Evolutionary conservation across 208 protist genomes (phyloP).

Genomic region (Acanthamoeba polyphaga): DNA sequence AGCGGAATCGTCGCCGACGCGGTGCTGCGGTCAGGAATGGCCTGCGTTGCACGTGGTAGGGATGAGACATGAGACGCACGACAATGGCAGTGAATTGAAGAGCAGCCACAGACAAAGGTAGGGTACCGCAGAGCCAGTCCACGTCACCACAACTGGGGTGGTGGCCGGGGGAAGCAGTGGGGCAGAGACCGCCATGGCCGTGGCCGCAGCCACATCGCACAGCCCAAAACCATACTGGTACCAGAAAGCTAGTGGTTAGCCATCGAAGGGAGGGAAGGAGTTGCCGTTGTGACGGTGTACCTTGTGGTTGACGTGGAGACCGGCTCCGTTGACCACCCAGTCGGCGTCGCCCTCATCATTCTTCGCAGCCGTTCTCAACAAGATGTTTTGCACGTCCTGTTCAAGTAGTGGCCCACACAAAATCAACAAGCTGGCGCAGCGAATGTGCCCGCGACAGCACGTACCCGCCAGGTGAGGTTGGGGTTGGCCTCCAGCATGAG

Average conservation of each 20-base stretch:
- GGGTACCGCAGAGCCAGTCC: background rate
- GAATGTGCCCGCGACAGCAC: background rate
- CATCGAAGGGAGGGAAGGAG: background rate
- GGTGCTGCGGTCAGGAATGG: background rate
- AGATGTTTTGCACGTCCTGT: slow-evolving; percentile 48
- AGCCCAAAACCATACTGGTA: slow-evolving; percentile 7
- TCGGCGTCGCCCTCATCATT: background rate
- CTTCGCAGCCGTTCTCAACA: background rate
- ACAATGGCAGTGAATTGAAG: no score
- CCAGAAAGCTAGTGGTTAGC: background rate
- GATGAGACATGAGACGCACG: no score
- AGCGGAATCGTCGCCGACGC: background rate
- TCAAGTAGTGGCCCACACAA: background rate
- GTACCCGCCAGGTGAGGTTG: slow-evolving; percentile 20
- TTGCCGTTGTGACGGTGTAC: background rate
- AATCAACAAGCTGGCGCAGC: background rate
- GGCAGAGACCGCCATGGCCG: background rate
- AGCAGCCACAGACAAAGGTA: background rate
- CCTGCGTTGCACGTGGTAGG: no score
- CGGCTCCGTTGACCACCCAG: no score
- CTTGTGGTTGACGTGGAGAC: background rate
- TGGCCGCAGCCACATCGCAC: background rate
- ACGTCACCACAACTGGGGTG: background rate
- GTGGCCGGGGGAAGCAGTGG: background rate
- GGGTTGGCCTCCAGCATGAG: slow-evolving; percentile 46